A percentile compares a stretch with the other conserved stretches of the same genome.
These are phyloP conservation scores for Nicotiana sylvestris DNA, from an alignment of 257 asterid species.

Conservation along the genomic window DNA sequence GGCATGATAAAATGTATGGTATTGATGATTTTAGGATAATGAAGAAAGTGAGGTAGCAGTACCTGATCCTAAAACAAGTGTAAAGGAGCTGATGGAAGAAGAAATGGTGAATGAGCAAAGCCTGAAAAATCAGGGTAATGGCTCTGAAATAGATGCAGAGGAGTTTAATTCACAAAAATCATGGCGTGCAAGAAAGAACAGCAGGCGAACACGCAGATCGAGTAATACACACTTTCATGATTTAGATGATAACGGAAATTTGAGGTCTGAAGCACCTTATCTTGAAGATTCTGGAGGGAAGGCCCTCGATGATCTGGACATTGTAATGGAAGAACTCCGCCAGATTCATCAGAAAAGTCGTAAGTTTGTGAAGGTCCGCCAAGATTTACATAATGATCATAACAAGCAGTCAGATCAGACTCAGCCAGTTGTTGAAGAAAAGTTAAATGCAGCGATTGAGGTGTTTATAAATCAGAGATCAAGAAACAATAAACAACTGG, in stretches of 20 bases:
- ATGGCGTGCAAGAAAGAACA: conserved; percentile 34
- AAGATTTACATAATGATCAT: conserved; percentile 24
- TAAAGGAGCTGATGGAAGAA: conserved; percentile 92
- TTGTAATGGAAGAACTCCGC: conserved; percentile 45
- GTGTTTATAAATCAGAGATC: conserved; percentile 51
- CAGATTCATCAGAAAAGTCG: conserved; percentile 28
- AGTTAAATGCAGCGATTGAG: conserved; percentile 58
- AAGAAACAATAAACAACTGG: conserved; percentile 31
- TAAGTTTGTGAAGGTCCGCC: conserved; percentile 19
- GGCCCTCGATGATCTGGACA: conserved; percentile 46
- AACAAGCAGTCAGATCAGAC: conserved; percentile 33
- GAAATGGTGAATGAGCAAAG: conserved; percentile 64
- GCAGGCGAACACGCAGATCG: conserved; percentile 37
- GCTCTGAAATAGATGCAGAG: conserved; percentile 29
- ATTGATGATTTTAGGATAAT: conserved; percentile 35
- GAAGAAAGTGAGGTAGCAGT: conserved; percentile 32
- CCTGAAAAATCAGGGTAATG: conserved; percentile 25
- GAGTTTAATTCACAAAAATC: conserved; percentile 23
- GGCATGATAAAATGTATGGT: neutral
- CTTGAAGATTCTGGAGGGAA: conserved; percentile 24
- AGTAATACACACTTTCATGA: conserved; percentile 38
- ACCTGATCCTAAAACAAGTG: conserved; percentile 54
- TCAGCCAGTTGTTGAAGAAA: conserved; percentile 40
- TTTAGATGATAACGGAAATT: conserved; percentile 29
- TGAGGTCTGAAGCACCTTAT: conserved; percentile 24